Evolutionary conservation across 1,284 basidiomycete genomes (phyloP), one percentile per base, ranked within the genome.

Genomic region (Cryptococcus sp.): DNA sequence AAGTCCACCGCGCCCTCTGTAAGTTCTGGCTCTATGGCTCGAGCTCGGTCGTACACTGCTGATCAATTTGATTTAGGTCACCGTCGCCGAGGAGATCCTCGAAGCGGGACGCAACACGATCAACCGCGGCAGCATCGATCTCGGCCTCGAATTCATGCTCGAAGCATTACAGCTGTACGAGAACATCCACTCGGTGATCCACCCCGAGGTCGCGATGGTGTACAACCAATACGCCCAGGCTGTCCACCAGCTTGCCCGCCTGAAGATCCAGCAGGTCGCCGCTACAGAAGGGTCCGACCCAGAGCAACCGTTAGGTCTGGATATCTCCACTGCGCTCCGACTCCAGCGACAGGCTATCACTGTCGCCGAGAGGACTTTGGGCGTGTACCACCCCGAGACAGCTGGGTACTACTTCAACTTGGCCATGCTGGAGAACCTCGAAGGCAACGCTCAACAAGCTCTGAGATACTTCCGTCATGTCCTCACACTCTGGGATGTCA

Each of bases 141-240:
- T 78, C 25, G 84, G 83, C 23, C 75, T 83, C 46, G 83, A 83
- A 61, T 76, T 84, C 63, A 76, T 83, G 71, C 78, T 81, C 47
- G 83, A 85, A 61, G 82, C 80, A 44, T 76, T 85, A 57, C 80
- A 81, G 66, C 78, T 82, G 59, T 83, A 82, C 76, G 84, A 85
- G 76, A 81, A 81, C 64, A 81, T 84, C 49, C 84, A 83, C 70
- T 82, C 83, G 3, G 74, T 83, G 20, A 79, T 84, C 22, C 84
- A 85, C 72, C 82, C 83, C 31, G 83, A 84, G 67, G 81, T 83
- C 50, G 82, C 82, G 0, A 72, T 78, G 13, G 81, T 81, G 57
- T 84, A 83, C 73, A 80, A 82, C 65, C 74, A 80, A 56, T 83
- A 82, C 66, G 78, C 81, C 5, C 77, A 78, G 55, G 76, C 81